These are phyloP conservation scores for Ogataea ramenticola DNA, from an alignment of 805 yeast species.

Conservation along the genomic window DNA sequence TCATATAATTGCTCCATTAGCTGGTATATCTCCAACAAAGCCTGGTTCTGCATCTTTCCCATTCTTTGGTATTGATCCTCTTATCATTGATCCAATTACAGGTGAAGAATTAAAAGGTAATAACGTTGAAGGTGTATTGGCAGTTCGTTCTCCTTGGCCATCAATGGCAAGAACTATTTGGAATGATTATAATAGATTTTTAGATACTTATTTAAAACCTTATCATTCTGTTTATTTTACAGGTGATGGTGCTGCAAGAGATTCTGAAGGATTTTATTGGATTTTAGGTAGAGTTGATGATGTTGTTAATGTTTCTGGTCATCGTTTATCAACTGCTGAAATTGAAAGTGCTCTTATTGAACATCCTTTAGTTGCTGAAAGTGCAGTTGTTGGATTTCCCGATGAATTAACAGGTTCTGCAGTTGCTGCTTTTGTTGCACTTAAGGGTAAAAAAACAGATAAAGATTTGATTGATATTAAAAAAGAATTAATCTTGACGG, in stretches of 20 bases:
- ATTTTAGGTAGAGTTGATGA: constrained; percentile 83
- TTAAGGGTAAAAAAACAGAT: constrained; percentile 41
- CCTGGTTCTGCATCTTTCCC: constrained; percentile 86
- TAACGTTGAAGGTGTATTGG: constrained; percentile 77
- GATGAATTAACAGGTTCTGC: constrained; percentile 86
- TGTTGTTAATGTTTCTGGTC: constrained; percentile 83
- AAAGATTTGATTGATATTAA: constrained; percentile 48
- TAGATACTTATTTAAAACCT: constrained; percentile 78
- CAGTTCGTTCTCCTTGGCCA: constrained; percentile 72
- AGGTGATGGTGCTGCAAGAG: constrained; percentile 88
- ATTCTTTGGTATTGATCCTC: constrained; percentile 73
- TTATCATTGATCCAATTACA: constrained; percentile 64
- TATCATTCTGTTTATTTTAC: constrained; percentile 80
- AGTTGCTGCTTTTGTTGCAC: constrained; percentile 73
- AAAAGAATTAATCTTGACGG: constrained; percentile 60
- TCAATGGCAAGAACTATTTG: constrained; percentile 80
- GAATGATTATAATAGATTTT: constrained; percentile 64
- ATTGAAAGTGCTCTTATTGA: constrained; percentile 78
- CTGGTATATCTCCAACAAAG: constrained; percentile 72
- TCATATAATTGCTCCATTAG: constrained; percentile 70
- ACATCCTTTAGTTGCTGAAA: constrained; percentile 62
- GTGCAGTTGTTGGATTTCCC: constrained; percentile 78
- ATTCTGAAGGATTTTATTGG: constrained; percentile 79
- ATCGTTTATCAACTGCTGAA: constrained; percentile 83
- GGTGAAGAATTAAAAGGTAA: constrained; percentile 64